Evolutionary conservation across 1,284 basidiomycete species (phyloP).

Genomic region (Ganoderma resinaceum): DNA sequence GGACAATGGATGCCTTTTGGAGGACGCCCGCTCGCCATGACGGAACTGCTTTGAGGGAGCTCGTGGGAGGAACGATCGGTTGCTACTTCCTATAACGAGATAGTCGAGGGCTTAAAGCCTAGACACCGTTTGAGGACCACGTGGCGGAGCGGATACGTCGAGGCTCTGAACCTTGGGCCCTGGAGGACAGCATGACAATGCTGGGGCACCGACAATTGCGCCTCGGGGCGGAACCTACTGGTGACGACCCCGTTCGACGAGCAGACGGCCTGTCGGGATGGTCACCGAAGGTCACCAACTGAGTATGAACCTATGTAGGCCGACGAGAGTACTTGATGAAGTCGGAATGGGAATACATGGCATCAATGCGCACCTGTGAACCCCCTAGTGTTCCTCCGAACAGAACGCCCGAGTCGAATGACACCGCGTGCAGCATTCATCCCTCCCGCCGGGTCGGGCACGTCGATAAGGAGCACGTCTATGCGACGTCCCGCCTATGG

Average conservation of each 20-base stretch:
- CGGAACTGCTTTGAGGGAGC: background rate
- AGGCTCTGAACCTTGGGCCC: background rate
- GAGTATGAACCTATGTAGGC: background rate
- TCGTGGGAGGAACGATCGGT: background rate
- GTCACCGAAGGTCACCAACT: too few species aligned
- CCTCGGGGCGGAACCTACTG: background rate
- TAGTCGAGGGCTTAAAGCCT: background rate
- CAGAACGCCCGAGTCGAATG: background rate
- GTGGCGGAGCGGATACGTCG: background rate
- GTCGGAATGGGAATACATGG: background rate
- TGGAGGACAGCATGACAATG: background rate
- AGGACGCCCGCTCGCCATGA: background rate
- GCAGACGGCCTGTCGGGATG: background rate
- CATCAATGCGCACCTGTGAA: background rate
- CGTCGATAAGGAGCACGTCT: background rate
- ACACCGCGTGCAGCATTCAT: background rate
- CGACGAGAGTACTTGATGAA: too few species aligned
- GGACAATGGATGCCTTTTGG: background rate
- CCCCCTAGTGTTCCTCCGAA: background rate
- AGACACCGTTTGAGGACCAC: conserved; percentile 1
- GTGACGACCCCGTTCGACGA: background rate
- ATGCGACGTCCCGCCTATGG: background rate
- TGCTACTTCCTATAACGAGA: background rate
- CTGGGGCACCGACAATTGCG: background rate
- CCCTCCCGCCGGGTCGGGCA: background rate